phyloP scores from a whole-genome alignment of 331 rosid species.

The Acacia concinna region DNA sequence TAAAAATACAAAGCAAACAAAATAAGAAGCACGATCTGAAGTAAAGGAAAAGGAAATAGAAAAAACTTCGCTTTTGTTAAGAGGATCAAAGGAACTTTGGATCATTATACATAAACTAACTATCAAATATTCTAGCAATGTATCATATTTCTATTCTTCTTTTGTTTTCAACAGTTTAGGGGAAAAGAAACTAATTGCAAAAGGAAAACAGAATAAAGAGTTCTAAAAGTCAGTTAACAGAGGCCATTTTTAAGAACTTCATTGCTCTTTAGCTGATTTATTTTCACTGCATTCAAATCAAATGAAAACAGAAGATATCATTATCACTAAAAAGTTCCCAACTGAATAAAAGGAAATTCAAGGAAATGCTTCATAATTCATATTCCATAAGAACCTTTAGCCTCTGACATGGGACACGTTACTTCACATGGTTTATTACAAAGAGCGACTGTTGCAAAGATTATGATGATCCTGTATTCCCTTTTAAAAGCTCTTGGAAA shows the following conservation, averaged over 20 bases:
- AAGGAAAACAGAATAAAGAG: not conserved
- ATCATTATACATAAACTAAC: not conserved
- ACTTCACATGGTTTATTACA: too few relatives aligned
- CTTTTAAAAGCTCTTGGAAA: too few relatives aligned
- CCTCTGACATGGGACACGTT: too few relatives aligned
- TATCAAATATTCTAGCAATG: too few relatives aligned
- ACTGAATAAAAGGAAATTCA: too few relatives aligned
- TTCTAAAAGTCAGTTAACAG: slow-evolving; percentile 8
- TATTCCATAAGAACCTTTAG: too few relatives aligned
- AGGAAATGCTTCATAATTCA: too few relatives aligned
- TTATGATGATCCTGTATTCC: too few relatives aligned
- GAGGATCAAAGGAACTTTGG: not conserved
- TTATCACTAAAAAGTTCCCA: too few relatives aligned
- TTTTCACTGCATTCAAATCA: not conserved
- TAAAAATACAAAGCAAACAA: not conserved
- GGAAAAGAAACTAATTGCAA: not conserved
- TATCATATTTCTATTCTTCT: not conserved
- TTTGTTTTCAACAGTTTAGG: not conserved
- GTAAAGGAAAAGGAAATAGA: slow-evolving; percentile 5
- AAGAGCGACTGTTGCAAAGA: too few relatives aligned
- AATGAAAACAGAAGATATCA: not conserved
- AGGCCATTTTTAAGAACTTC: not conserved
- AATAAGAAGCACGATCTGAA: slow-evolving; percentile 14
- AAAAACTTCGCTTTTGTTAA: not conserved
- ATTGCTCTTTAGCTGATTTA: not conserved